These are phyloP conservation scores for Phellinidium pouzarii DNA, from an alignment of 1,284 basidiomycete genomes.

Conservation along the genomic window DNA sequence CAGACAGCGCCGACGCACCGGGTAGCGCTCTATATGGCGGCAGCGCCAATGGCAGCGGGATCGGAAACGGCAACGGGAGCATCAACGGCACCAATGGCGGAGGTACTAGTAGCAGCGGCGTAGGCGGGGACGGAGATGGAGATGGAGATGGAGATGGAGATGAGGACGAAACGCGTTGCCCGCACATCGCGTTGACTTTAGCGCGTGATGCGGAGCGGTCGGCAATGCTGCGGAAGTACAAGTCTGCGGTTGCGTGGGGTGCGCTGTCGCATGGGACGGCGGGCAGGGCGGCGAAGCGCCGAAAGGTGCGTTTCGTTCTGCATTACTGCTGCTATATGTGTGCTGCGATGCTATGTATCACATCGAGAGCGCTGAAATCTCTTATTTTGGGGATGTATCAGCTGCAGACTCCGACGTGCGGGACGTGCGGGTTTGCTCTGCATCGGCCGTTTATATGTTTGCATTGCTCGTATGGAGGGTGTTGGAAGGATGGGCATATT, in stretches of 20 bases:
- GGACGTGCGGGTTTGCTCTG: conserved; percentile 51
- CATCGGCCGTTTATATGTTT: conserved; percentile 75
- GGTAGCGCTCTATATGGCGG: neutral
- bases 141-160: neutral
- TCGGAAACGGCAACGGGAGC: too few relatives aligned
- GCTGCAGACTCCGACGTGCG: conserved; percentile 51
- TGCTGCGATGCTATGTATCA: neutral
- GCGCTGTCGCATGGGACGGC: conserved; percentile 28
- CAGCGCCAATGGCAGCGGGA: too few relatives aligned
- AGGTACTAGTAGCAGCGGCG: too few relatives aligned
- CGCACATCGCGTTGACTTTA: conserved; percentile 33
- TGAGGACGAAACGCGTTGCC: conserved; percentile 24
- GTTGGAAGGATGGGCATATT: conserved; percentile 58
- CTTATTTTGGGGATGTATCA: conserved; percentile 28
- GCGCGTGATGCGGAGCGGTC: conserved; percentile 25
- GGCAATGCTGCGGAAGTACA: conserved; percentile 32
- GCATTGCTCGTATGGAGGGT: conserved; percentile 70
- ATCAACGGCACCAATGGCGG: too few relatives aligned
- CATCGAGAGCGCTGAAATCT: neutral
- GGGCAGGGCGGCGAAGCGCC: conserved; percentile 34
- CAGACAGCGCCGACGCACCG: neutral
- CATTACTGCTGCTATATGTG: neutral
- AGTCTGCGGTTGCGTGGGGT: conserved; percentile 34
- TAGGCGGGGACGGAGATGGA: neutral
- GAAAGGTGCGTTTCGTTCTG: conserved; percentile 31